These are phyloP conservation scores for Tylopilus subfusipes DNA, from an alignment of 768 basidiomycete species.

Conservation along the genomic window DNA sequence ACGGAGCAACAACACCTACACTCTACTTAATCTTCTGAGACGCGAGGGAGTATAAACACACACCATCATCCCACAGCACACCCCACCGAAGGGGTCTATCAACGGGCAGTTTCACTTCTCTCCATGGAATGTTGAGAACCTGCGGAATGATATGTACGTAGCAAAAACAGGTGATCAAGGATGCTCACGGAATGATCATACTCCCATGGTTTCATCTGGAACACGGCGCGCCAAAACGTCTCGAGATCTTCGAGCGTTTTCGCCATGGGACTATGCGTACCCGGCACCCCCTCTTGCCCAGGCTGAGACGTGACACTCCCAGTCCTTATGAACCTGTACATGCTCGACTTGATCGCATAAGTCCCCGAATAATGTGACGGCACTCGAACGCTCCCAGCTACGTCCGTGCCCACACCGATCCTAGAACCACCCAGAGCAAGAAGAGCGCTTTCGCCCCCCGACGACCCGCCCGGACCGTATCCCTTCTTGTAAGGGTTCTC, in stretches of 20 bases:
- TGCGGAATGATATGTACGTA: slow-evolving; percentile 6
- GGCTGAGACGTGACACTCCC: slow-evolving; percentile 45
- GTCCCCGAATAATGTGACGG: slow-evolving; percentile 67
- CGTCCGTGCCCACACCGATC: slow-evolving; percentile 65
- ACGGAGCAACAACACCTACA: slow-evolving; percentile 53
- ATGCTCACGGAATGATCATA: slow-evolving; percentile 51
- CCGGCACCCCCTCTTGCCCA: slow-evolving; percentile 56
- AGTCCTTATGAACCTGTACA: slow-evolving; percentile 52
- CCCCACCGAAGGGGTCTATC: slow-evolving; percentile 58
- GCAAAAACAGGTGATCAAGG: background rate
- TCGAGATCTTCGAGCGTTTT: slow-evolving; percentile 57
- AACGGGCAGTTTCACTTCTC: slow-evolving; percentile 39
- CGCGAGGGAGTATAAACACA: background rate
- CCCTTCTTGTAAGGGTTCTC: slow-evolving; percentile 57
- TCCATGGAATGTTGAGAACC: slow-evolving; percentile 36
- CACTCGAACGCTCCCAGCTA: slow-evolving; percentile 64
- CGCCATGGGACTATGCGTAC: slow-evolving; percentile 59
- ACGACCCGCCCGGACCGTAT: slow-evolving; percentile 62
- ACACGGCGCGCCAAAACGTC: slow-evolving; percentile 62
- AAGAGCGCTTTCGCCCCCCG: slow-evolving; percentile 64
- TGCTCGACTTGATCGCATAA: slow-evolving; percentile 56
- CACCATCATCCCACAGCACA: slow-evolving; percentile 62
- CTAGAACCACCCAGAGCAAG: slow-evolving; percentile 58
- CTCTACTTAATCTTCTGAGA: background rate
- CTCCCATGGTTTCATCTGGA: slow-evolving; percentile 60